Percentiles rank a stretch among this genome's conserved stretches.
phyloP scores from a whole-genome alignment of 345 rosid genomes.

The Camelina neglecta region DNA sequence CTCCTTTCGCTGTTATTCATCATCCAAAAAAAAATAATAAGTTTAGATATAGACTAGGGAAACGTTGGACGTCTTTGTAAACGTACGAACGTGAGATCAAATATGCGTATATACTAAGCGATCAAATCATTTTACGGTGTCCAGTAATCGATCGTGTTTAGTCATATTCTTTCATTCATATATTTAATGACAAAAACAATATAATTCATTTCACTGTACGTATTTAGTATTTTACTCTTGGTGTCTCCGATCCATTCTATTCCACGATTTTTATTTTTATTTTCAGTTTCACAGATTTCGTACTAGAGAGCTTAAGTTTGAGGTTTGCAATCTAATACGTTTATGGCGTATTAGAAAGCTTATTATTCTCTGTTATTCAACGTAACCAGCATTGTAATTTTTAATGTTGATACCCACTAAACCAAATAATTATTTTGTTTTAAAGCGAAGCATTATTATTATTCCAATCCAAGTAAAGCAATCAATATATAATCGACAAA shows the following conservation, averaged over 20 bases:
- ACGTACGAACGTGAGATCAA: neutral
- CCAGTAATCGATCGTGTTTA: neutral
- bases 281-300: neutral
- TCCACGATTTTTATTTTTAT: too few species aligned
- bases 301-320: neutral
- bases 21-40: neutral
- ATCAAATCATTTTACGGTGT: neutral
- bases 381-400: neutral
- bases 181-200: slow-evolving; percentile 1
- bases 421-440: slow-evolving; percentile 1
- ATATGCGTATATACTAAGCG: neutral
- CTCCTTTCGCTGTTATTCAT: slow-evolving; percentile 57
- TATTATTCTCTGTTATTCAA: neutral
- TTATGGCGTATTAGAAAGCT: slow-evolving; percentile 5
- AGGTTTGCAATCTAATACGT: neutral
- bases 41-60: too few species aligned
- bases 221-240: too few species aligned
- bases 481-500: slow-evolving; percentile 11
- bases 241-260: too few species aligned
- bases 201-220: neutral
- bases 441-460: slow-evolving; percentile 16
- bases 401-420: slow-evolving; percentile 22
- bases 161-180: neutral
- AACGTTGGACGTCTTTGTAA: too few species aligned
- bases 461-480: neutral